These are phyloP conservation scores for Aspergillus vadensis DNA, from an alignment of 2,329 filamentous ascomycete genomes.

Conservation along the genomic window DNA sequence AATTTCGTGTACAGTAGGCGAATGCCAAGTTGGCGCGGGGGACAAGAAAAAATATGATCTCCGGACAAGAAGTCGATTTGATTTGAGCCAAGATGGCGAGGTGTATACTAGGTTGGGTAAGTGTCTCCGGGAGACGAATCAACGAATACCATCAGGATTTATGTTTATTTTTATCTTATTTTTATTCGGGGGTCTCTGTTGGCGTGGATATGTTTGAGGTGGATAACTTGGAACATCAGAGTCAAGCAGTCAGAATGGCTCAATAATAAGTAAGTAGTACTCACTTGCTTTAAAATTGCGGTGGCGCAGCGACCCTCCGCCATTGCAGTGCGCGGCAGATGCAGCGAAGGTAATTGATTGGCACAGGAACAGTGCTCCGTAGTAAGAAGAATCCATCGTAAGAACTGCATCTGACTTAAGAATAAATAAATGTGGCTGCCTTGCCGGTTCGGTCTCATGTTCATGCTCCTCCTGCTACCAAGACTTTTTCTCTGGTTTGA, in stretches of 20 bases:
- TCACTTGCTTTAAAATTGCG: neutral
- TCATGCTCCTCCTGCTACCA: neutral
- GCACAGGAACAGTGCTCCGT: neutral
- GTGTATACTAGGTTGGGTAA: neutral
- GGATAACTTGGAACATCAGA: too few relatives aligned
- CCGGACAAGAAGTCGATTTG: neutral
- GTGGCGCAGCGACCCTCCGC: neutral
- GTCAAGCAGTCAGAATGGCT: too few relatives aligned
- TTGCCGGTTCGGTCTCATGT: neutral
- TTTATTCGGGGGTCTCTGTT: too few relatives aligned
- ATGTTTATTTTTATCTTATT: too few relatives aligned
- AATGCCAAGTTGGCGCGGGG: neutral
- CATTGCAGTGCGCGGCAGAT: neutral
- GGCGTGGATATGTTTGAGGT: too few relatives aligned
- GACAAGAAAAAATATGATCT: neutral
- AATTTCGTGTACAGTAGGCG: slow-evolving; percentile 4
- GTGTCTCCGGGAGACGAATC: neutral
- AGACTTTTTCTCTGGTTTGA: neutral
- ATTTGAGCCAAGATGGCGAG: neutral
- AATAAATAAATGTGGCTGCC: slow-evolving; percentile 3
- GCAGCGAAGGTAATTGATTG: too few relatives aligned
- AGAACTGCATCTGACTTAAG: neutral
- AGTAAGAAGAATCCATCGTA: neutral
- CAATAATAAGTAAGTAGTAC: too few relatives aligned
- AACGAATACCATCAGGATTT: neutral